Evolutionary conservation across 2,329 filamentous ascomycete genomes (phyloP).

Genomic region (Dendryphion nanum): DNA sequence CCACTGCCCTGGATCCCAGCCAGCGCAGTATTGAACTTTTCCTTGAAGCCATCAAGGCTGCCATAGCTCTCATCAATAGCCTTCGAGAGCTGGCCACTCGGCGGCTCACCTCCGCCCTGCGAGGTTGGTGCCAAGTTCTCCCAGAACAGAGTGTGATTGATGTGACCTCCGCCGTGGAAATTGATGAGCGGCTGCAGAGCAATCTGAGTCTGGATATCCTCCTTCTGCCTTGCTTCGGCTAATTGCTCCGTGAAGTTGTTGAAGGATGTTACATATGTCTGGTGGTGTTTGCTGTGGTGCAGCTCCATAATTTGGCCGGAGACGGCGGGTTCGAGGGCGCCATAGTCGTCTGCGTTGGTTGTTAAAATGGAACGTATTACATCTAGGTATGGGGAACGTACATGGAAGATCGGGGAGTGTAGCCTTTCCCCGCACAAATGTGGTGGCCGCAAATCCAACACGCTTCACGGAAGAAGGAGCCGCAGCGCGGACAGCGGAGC

Average conservation of each 20-base stretch:
- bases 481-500: slow-evolving; percentile 69
- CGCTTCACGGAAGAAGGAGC: slow-evolving; percentile 60
- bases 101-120: slow-evolving; percentile 65
- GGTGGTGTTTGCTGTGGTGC: slow-evolving; percentile 91
- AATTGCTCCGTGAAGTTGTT: slow-evolving; percentile 77
- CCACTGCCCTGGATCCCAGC: slow-evolving; percentile 65
- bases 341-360: slow-evolving; percentile 77
- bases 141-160: slow-evolving; percentile 70
- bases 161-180: slow-evolving; percentile 66
- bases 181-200: slow-evolving; percentile 59
- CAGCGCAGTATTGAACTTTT: slow-evolving; percentile 62
- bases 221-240: slow-evolving; percentile 54
- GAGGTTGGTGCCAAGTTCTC: slow-evolving; percentile 66
- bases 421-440: slow-evolving; percentile 82
- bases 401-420: slow-evolving; percentile 87
- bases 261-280: slow-evolving; percentile 88
- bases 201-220: slow-evolving; percentile 56
- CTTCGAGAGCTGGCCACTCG: slow-evolving; percentile 55
- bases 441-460: slow-evolving; percentile 67
- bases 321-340: slow-evolving; percentile 81
- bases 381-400: slow-evolving; percentile 40
- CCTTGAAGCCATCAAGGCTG: slow-evolving; percentile 58
- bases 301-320: slow-evolving; percentile 95
- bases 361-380: neutral
- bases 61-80: slow-evolving; percentile 62